Conservation (phyloP, 2,329 filamentous ascomycete genomes). For the Apiospora hydei region DNA sequence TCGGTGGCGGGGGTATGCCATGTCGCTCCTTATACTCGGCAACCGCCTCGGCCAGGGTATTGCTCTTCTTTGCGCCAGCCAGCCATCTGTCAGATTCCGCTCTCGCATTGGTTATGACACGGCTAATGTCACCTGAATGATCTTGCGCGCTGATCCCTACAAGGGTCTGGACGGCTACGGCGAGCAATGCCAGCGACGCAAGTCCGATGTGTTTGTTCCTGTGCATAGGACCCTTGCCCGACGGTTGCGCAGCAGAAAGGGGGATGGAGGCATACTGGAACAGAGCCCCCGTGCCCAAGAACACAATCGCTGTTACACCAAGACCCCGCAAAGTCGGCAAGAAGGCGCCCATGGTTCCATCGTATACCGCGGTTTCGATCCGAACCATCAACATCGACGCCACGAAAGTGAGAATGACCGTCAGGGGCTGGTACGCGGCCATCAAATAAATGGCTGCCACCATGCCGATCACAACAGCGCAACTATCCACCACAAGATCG, state of each 20-base stretch:
- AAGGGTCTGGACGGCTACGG: constrained; percentile 33
- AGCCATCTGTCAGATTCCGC: constrained; percentile 54
- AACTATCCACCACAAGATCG: constrained; percentile 42
- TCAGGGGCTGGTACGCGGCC: constrained; percentile 36
- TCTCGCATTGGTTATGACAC: constrained; percentile 55
- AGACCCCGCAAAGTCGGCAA: constrained; percentile 37
- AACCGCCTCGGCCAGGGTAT: constrained; percentile 66
- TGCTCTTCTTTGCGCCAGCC: constrained; percentile 51
- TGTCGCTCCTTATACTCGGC: constrained; percentile 70
- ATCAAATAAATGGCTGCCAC: constrained; percentile 40
- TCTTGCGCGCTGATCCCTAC: constrained; percentile 29
- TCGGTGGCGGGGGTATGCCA: constrained; percentile 71
- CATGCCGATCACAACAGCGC: constrained; percentile 34
- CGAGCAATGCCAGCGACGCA: constrained; percentile 32
- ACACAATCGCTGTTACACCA: constrained; percentile 32
- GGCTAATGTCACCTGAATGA: constrained; percentile 35
- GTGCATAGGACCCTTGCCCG: constrained; percentile 29
- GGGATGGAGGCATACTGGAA: constrained; percentile 31
- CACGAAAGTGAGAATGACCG: constrained; percentile 38
- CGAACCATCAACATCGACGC: constrained; percentile 37
- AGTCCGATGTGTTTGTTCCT: constrained; percentile 33
- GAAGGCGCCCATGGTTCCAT: constrained; percentile 34
- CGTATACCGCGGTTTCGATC: constrained; percentile 34
- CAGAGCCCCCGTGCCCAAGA: constrained; percentile 36
- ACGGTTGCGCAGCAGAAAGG: constrained; percentile 24